Evolutionary conservation across 306 rosid species (phyloP).

Genomic region (Trichosanthes cucumerina): DNA sequence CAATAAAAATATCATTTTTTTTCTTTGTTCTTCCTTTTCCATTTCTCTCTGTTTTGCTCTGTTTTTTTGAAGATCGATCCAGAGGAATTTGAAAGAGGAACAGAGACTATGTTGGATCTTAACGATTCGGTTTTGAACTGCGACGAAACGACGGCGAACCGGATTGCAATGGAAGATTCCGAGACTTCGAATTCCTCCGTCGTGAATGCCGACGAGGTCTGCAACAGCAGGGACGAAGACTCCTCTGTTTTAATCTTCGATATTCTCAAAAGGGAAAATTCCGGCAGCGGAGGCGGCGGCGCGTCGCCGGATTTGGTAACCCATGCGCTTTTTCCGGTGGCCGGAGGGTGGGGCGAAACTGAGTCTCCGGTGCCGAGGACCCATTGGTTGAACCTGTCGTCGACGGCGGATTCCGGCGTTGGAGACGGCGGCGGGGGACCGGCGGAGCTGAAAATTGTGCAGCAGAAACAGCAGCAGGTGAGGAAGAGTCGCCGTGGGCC

Average conservation of each 20-base stretch:
- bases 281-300: neutral
- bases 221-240: slow-evolving; percentile 18
- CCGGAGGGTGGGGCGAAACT: slow-evolving; percentile 16
- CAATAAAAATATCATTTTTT: neutral
- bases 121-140: slow-evolving; percentile 15
- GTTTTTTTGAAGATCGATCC: neutral
- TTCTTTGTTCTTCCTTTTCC: neutral
- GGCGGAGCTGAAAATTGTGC: slow-evolving; percentile 23
- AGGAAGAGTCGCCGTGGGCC: slow-evolving; percentile 50
- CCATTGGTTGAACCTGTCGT: slow-evolving; percentile 41
- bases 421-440: slow-evolving; percentile 5
- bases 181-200: slow-evolving; percentile 36
- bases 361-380: slow-evolving; percentile 17
- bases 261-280: slow-evolving; percentile 22
- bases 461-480: slow-evolving; percentile 26
- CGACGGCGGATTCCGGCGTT: slow-evolving; percentile 22
- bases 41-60: neutral
- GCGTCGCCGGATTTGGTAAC: slow-evolving; percentile 16
- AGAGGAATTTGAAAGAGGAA: neutral
- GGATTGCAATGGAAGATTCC: slow-evolving; percentile 20
- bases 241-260: slow-evolving; percentile 32
- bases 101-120: slow-evolving; percentile 35
- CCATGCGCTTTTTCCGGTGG: slow-evolving; percentile 24
- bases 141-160: slow-evolving; percentile 2
- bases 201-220: slow-evolving; percentile 29